phyloP scores from a whole-genome alignment of 192 early-diverging fungal genomes.

The Backusella macrospora region DNA sequence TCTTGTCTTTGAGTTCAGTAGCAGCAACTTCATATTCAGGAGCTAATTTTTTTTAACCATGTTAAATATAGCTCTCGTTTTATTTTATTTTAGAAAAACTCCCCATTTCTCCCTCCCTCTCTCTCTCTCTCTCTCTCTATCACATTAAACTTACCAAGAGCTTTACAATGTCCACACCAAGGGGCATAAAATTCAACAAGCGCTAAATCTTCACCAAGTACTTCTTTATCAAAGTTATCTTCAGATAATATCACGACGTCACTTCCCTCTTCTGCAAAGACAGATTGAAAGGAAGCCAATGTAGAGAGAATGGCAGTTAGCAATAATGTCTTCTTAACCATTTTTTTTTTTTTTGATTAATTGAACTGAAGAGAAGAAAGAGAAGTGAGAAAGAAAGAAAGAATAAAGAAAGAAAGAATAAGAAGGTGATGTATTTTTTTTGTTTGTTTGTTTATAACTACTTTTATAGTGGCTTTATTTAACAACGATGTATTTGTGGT shows the following conservation, averaged over 20 bases:
- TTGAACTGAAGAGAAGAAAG: neutral
- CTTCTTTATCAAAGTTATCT: slow-evolving; percentile 64
- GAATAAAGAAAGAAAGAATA: neutral
- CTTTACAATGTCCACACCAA: slow-evolving; percentile 98
- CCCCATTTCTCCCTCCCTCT: too few relatives aligned
- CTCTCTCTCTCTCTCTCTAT: too few relatives aligned
- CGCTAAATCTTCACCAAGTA: slow-evolving; percentile 65
- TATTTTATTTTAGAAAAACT: neutral
- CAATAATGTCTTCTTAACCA: slow-evolving; percentile 34
- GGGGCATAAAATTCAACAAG: slow-evolving; percentile 97
- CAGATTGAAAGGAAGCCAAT: slow-evolving; percentile 29
- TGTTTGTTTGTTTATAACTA: neutral
- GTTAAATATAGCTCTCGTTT: neutral
- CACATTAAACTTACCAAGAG: too few relatives aligned
- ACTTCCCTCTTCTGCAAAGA: slow-evolving; percentile 30
- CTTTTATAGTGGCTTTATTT: neutral
- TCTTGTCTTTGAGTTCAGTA: slow-evolving; percentile 73
- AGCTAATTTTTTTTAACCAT: slow-evolving; percentile 45
- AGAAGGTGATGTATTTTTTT: neutral
- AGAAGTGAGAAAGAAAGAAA: neutral
- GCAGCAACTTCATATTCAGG: slow-evolving; percentile 96
- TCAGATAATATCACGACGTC: slow-evolving; percentile 59
- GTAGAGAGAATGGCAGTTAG: slow-evolving; percentile 30
- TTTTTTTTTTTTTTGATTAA: slow-evolving; percentile 1
- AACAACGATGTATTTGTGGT: neutral